Conservation (phyloP, 352 stramenopile genomes). For the Phytophthora kernoviae region DNA sequence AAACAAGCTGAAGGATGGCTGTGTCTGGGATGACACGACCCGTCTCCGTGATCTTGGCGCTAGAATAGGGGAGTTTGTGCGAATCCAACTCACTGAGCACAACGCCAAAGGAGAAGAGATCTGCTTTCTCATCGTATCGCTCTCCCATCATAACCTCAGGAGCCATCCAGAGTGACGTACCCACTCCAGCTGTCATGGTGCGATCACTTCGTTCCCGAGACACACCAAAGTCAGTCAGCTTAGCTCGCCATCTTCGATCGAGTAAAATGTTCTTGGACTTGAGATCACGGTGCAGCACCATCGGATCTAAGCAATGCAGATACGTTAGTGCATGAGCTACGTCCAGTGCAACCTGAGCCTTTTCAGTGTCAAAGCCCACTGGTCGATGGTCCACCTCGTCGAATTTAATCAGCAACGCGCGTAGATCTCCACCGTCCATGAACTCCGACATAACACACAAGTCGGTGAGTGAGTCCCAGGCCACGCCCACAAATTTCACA, state of each 20-base stretch:
- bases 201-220: conserved; percentile 44
- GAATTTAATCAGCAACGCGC: conserved; percentile 38
- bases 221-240: conserved; percentile 65
- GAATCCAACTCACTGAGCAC: conserved; percentile 38
- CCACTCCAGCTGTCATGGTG: conserved; percentile 54
- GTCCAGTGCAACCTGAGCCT: conserved; percentile 59
- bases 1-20: conserved; percentile 40
- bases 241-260: conserved; percentile 43
- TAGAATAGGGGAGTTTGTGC: conserved; percentile 38
- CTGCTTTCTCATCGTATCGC: conserved; percentile 37
- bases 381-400: conserved; percentile 25
- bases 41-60: conserved; percentile 35
- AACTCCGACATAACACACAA: conserved; percentile 50
- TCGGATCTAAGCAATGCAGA: conserved; percentile 55
- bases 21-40: conserved; percentile 31
- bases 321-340: conserved; percentile 66
- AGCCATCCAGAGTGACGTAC: conserved; percentile 59
- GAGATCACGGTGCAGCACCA: conserved; percentile 50
- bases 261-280: conserved; percentile 59
- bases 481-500: conserved; percentile 44
- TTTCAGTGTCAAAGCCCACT: conserved; percentile 44
- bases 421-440: conserved; percentile 51
- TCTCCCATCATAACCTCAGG: conserved; percentile 48
- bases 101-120: conserved; percentile 40
- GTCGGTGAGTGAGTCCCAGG: conserved; percentile 46